A percentile compares a stretch with the other conserved stretches of the same genome.
These are phyloP conservation scores for Acrocalymma vagum DNA, from an alignment of 2,329 filamentous ascomycete species.

Conservation along the genomic window DNA sequence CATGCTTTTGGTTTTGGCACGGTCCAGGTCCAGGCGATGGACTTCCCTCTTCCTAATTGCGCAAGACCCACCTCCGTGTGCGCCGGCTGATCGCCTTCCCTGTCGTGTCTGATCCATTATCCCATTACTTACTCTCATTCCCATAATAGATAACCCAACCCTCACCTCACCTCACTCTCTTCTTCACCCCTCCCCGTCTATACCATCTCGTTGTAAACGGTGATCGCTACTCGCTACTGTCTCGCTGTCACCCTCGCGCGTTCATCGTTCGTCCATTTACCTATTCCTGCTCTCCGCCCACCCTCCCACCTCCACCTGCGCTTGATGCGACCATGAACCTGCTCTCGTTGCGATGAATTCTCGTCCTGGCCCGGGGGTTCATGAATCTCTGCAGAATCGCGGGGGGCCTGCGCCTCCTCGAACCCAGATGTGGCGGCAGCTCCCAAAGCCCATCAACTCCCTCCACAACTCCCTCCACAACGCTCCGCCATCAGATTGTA, in stretches of 20 bases:
- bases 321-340: constrained; percentile 48
- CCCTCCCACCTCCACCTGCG: constrained; percentile 29
- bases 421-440: constrained; percentile 36
- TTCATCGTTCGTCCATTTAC: constrained; percentile 6
- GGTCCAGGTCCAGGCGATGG: too few relatives aligned
- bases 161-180: constrained; percentile 3
- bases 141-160: constrained; percentile 12
- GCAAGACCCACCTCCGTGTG: too few relatives aligned
- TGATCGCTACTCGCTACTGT: constrained; percentile 20
- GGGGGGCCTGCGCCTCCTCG: constrained; percentile 40
- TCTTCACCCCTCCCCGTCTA: constrained; percentile 3
- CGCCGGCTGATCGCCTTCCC: too few relatives aligned
- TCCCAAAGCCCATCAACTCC: constrained; percentile 34
- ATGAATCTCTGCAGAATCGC: constrained; percentile 47
- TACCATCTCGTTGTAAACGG: too few relatives aligned
- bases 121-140: constrained; percentile 12
- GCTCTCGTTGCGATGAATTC: constrained; percentile 53
- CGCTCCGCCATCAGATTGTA: too few relatives aligned
- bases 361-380: constrained; percentile 51
- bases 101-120: too few relatives aligned
- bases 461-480: constrained; percentile 38
- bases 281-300: constrained; percentile 11
- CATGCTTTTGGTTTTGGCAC: too few relatives aligned
- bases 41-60: too few relatives aligned
- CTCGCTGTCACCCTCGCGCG: constrained; percentile 13